These are phyloP conservation scores for Themeda triandra DNA, from an alignment of 176 grass and related monocot species.

Conservation along the genomic window DNA sequence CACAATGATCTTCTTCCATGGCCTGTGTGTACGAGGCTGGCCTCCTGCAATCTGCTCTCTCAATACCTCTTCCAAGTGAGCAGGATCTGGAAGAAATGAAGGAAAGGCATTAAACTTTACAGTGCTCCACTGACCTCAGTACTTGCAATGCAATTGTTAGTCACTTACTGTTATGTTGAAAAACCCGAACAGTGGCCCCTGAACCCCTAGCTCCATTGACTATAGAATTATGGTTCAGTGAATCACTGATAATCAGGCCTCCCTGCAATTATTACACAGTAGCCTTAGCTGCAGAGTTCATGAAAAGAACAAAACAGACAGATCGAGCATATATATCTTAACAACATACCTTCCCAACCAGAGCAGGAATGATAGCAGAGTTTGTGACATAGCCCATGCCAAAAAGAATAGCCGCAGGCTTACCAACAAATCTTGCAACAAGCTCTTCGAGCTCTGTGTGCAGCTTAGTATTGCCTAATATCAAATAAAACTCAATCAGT, in stretches of 20 bases:
- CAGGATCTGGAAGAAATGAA: slow-evolving; percentile 48
- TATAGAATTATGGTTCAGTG: slow-evolving; percentile 96
- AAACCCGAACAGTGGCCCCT: slow-evolving; percentile 75
- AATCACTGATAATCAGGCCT: slow-evolving; percentile 86
- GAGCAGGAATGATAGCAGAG: slow-evolving; percentile 76
- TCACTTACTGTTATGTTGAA: slow-evolving; percentile 95
- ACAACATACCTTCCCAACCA: slow-evolving; percentile 69
- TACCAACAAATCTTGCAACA: slow-evolving; percentile 78
- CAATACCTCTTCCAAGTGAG: slow-evolving; percentile 86
- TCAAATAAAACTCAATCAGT: slow-evolving; percentile 11
- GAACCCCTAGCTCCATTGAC: slow-evolving; percentile 91
- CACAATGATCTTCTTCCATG: slow-evolving; percentile 97
- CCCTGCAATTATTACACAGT: slow-evolving; percentile 53
- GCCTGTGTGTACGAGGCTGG: slow-evolving; percentile 82
- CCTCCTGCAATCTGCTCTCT: slow-evolving; percentile 86
- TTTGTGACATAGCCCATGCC: slow-evolving; percentile 98
- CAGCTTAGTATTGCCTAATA: slow-evolving; percentile 76
- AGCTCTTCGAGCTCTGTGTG: slow-evolving; percentile 78
- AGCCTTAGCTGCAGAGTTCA: slow-evolving; percentile 12
- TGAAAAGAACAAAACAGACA: not conserved
- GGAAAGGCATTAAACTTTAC: slow-evolving; percentile 8
- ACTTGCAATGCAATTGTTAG: slow-evolving; percentile 10
- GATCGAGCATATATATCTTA: not conserved
- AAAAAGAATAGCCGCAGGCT: slow-evolving; percentile 82
- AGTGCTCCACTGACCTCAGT: not conserved